Evolutionary conservation across 371 early-diverging fungal species (phyloP).

Genomic region (Umbelopsis sp.): DNA sequence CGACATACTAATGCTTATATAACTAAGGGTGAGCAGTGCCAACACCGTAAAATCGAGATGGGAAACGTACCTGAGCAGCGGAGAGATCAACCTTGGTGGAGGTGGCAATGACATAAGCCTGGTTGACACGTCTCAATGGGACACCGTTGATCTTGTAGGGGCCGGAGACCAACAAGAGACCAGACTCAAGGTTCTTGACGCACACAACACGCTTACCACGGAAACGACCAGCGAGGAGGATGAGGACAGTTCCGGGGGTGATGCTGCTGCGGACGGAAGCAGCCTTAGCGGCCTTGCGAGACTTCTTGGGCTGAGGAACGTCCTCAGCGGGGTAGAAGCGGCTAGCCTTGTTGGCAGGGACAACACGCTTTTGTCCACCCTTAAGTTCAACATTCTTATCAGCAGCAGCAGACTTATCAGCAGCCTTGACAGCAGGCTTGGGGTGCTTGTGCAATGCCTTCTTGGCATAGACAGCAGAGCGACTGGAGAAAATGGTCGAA

Average conservation of each 20-base stretch:
- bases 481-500: slow-evolving; percentile 41
- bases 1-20: too few relatives aligned
- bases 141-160: slow-evolving; percentile 98
- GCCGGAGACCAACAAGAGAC: slow-evolving; percentile 94
- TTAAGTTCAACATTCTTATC: slow-evolving; percentile 70
- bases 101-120: slow-evolving; percentile 97
- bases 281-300: slow-evolving; percentile 78
- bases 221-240: slow-evolving; percentile 95
- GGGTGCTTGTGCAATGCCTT: slow-evolving; percentile 84
- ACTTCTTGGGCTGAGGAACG: slow-evolving; percentile 71
- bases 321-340: slow-evolving; percentile 89
- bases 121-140: slow-evolving; percentile 95
- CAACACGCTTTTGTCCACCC: slow-evolving; percentile 77
- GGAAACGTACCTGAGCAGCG: slow-evolving; percentile 58
- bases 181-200: slow-evolving; percentile 93
- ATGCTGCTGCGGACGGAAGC: slow-evolving; percentile 84
- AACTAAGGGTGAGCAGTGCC: background rate
- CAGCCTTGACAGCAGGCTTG: slow-evolving; percentile 57
- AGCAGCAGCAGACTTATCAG: slow-evolving; percentile 53
- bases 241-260: slow-evolving; percentile 96
- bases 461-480: slow-evolving; percentile 79
- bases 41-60: background rate
- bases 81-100: slow-evolving; percentile 94
- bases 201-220: slow-evolving; percentile 98
- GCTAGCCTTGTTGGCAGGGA: slow-evolving; percentile 72